Percentiles rank a stretch among this genome's conserved stretches.
Conservation (phyloP, 371 early-diverging fungal genomes). For the Syncephalastrum contaminatum region DNA sequence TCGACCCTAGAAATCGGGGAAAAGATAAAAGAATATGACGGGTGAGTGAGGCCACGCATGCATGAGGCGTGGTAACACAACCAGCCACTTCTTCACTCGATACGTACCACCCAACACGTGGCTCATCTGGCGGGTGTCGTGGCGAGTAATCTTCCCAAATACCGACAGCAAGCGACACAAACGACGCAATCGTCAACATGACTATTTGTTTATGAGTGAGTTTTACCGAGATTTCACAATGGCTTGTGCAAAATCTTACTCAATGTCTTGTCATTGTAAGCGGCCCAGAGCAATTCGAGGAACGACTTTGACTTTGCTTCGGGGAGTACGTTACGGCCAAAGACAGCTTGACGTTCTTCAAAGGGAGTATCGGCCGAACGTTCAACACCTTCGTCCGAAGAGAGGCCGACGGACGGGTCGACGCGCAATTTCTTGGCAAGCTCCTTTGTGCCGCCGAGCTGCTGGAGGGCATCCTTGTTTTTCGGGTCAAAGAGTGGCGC, state of each 20-base stretch:
- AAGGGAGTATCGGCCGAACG: slow-evolving; percentile 46
- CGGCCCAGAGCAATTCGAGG: slow-evolving; percentile 63
- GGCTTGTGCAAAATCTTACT: slow-evolving; percentile 38
- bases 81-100: slow-evolving; percentile 8
- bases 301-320: slow-evolving; percentile 62
- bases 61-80: slow-evolving; percentile 7
- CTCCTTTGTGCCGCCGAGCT: slow-evolving; percentile 65
- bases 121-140: slow-evolving; percentile 57
- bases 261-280: slow-evolving; percentile 66
- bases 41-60: slow-evolving; percentile 4
- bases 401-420: slow-evolving; percentile 65
- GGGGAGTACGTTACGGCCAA: slow-evolving; percentile 74
- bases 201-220: slow-evolving; percentile 24
- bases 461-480: slow-evolving; percentile 57
- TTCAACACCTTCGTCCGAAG: slow-evolving; percentile 56
- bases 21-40: slow-evolving; percentile 2
- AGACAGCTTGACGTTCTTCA: slow-evolving; percentile 61
- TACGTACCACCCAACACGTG: slow-evolving; percentile 65
- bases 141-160: slow-evolving; percentile 69
- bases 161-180: slow-evolving; percentile 77
- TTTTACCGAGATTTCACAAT: neutral
- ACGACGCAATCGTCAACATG: slow-evolving; percentile 71
- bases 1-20: slow-evolving; percentile 56
- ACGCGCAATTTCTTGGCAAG: slow-evolving; percentile 64
- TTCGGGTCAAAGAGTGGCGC: slow-evolving; percentile 69